These are phyloP conservation scores for Porpolomopsis calyptriformis DNA, from an alignment of 768 basidiomycete species.

Conservation along the genomic window DNA sequence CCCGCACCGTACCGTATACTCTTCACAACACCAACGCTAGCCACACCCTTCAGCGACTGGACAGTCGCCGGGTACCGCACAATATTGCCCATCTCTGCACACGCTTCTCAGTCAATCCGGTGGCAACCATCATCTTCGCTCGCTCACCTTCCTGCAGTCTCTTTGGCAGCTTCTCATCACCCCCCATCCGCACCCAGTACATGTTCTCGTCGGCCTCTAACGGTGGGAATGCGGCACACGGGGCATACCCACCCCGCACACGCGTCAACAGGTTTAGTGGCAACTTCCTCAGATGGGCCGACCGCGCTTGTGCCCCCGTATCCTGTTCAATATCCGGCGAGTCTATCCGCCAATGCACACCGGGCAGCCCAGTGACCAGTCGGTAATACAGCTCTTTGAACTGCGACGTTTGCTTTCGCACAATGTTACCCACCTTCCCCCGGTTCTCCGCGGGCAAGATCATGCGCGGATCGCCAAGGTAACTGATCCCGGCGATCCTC, in stretches of 20 bases:
- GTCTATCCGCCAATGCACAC: conserved; percentile 59
- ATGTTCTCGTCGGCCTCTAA: conserved; percentile 59
- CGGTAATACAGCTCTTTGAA: conserved; percentile 84
- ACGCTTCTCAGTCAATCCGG: background rate
- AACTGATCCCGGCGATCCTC: conserved; percentile 77
- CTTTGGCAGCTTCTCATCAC: conserved; percentile 43
- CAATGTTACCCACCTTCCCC: conserved; percentile 89
- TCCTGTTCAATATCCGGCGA: conserved; percentile 63
- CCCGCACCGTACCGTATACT: conserved; percentile 62
- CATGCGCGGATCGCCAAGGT: conserved; percentile 91
- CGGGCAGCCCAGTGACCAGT: conserved; percentile 66
- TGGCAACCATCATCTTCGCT: background rate
- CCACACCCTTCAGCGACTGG: conserved; percentile 78
- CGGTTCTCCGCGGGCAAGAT: conserved; percentile 89
- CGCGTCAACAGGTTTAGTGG: conserved; percentile 54
- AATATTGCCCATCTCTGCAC: conserved; percentile 61
- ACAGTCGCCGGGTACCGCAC: conserved; percentile 76
- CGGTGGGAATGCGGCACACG: conserved; percentile 20
- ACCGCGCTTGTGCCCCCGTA: conserved; percentile 50
- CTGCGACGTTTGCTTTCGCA: conserved; percentile 66
- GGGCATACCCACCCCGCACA: conserved; percentile 43
- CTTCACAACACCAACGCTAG: conserved; percentile 73
- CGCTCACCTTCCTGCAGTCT: conserved; percentile 45
- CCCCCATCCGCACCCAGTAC: conserved; percentile 66
- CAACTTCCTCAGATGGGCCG: conserved; percentile 68